phyloP scores from a whole-genome alignment of 805 yeast genomes.

The Vanderwaltozyma yarrowii region DNA sequence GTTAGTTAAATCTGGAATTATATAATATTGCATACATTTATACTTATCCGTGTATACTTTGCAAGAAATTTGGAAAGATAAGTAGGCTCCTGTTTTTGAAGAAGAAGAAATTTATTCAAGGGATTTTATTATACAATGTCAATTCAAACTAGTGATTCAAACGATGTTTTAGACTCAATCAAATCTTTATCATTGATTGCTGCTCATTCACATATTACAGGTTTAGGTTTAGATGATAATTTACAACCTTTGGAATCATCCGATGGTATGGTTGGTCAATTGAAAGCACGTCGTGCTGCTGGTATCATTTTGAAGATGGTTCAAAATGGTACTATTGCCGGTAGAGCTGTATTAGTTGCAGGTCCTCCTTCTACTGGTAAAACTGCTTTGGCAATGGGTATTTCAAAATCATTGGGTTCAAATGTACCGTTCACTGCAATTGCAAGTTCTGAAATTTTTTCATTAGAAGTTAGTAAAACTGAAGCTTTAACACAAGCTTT shows the following conservation, averaged over 20 bases:
- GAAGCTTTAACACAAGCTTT: slow-evolving; percentile 95
- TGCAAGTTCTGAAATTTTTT: slow-evolving; percentile 89
- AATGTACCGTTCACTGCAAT: slow-evolving; percentile 90
- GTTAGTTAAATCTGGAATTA: too few relatives aligned
- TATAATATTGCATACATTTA: too few relatives aligned
- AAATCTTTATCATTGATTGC: slow-evolving; percentile 74
- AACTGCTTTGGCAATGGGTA: slow-evolving; percentile 96
- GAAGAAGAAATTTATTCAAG: too few relatives aligned
- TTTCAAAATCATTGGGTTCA: slow-evolving; percentile 56
- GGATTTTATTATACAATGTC: too few relatives aligned
- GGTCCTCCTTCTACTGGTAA: slow-evolving; percentile 99
- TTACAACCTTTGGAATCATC: slow-evolving; percentile 69
- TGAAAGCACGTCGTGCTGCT: slow-evolving; percentile 90
- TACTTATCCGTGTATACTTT: too few relatives aligned
- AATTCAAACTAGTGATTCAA: slow-evolving; percentile 32
- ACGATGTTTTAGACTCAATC: slow-evolving; percentile 35
- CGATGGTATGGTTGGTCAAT: slow-evolving; percentile 98
- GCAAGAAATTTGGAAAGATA: too few relatives aligned
- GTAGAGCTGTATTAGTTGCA: slow-evolving; percentile 88
- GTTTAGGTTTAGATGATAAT: slow-evolving; percentile 90
- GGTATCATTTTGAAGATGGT: slow-evolving; percentile 91
- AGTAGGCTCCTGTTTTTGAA: too few relatives aligned
- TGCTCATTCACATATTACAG: slow-evolving; percentile 97
- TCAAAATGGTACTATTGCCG: slow-evolving; percentile 90
- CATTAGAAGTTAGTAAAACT: slow-evolving; percentile 87